Conservation (phyloP, 2,329 filamentous ascomycete species). For the Xylariaceae sp. region DNA sequence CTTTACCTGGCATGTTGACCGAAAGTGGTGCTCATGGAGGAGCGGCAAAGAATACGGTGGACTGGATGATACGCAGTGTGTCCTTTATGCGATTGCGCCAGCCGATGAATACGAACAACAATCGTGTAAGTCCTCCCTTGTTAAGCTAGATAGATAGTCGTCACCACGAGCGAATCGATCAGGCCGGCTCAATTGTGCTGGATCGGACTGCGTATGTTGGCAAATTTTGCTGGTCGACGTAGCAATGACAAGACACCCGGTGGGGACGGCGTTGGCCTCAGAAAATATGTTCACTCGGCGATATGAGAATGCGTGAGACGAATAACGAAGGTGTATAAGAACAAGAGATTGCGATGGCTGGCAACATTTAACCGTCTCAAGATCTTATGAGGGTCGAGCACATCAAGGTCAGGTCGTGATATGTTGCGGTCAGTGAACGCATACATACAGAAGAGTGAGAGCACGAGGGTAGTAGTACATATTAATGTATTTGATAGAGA, state of each 20-base stretch:
- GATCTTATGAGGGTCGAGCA: constrained; percentile 18
- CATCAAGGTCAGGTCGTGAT: constrained; percentile 25
- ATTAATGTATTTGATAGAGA: constrained; percentile 30
- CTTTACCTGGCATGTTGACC: constrained; percentile 69
- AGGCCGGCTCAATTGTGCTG: constrained; percentile 8
- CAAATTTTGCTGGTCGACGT: not conserved
- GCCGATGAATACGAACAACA: constrained; percentile 15
- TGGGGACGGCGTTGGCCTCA: not conserved
- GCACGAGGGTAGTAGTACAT: constrained; percentile 34
- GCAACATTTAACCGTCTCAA: constrained; percentile 16
- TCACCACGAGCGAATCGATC: constrained; percentile 17
- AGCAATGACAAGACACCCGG: not conserved
- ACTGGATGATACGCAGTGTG: constrained; percentile 18
- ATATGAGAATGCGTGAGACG: constrained; percentile 2
- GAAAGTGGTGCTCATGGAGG: constrained; percentile 25
- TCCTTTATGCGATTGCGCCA: constrained; percentile 25
- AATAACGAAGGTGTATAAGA: constrained; percentile 19
- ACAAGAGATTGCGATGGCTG: constrained; percentile 24
- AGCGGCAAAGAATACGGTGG: constrained; percentile 10
- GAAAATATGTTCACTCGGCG: constrained; percentile 19
- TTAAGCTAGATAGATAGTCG: constrained; percentile 17
- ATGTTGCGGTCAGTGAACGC: constrained; percentile 19
- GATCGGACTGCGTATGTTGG: not conserved
- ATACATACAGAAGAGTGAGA: constrained; percentile 15
- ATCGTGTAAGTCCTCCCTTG: not conserved